phyloP scores from a whole-genome alignment of 441 rosid species.

The Syzygium malaccense region DNA sequence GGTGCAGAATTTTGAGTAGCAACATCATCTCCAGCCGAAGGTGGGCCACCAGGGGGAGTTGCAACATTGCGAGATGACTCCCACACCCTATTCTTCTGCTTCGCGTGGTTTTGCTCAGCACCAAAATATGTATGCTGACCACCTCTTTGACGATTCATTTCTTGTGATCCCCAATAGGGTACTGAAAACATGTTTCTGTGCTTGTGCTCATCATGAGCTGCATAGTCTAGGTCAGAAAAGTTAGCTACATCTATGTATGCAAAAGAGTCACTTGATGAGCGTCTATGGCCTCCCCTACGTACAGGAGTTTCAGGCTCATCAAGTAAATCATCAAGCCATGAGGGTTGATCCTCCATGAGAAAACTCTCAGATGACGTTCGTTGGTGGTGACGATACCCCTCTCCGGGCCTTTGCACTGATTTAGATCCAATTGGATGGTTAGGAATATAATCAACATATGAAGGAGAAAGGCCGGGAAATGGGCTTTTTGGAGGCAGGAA shows the following conservation, averaged over 20 bases:
- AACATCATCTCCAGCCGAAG: neutral
- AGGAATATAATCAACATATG: conserved; percentile 6
- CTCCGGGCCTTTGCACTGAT: conserved; percentile 7
- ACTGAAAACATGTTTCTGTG: neutral
- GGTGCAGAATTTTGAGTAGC: neutral
- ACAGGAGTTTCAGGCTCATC: conserved; percentile 33
- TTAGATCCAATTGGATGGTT: conserved; percentile 3
- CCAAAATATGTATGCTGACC: neutral
- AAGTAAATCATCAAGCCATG: conserved; percentile 48
- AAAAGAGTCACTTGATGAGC: conserved; percentile 42
- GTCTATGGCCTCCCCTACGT: conserved; percentile 28
- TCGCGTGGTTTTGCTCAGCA: neutral
- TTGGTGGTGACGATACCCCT: conserved; percentile 20
- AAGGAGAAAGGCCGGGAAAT: conserved; percentile 12
- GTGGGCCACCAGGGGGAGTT: neutral
- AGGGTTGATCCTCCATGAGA: conserved; percentile 34
- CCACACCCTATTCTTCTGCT: conserved; percentile 3
- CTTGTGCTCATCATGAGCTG: neutral
- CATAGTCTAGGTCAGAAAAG: neutral
- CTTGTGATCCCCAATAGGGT: conserved; percentile 10
- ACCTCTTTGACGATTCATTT: conserved; percentile 1
- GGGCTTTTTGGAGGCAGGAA: conserved; percentile 5
- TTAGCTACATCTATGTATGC: conserved; percentile 21
- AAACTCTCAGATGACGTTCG: conserved; percentile 35
- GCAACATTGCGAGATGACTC: neutral